These are phyloP conservation scores for Annulohypoxylon truncatum DNA, from an alignment of 2,329 filamentous ascomycete genomes.

Conservation along the genomic window DNA sequence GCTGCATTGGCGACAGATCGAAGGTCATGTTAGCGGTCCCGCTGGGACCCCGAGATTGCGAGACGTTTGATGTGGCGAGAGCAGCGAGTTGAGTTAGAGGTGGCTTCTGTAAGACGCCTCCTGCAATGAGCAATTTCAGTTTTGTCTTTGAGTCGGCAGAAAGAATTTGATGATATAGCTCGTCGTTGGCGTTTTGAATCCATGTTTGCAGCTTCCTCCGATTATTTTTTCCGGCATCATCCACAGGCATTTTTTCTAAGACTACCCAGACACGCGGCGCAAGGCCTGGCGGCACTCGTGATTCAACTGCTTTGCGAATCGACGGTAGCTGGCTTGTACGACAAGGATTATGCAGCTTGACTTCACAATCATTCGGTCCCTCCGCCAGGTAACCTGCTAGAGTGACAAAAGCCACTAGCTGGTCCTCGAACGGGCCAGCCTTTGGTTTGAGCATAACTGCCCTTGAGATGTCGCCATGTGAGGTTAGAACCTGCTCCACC, in stretches of 20 bases:
- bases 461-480: slow-evolving; percentile 55
- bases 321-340: slow-evolving; percentile 57
- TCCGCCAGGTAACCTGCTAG: slow-evolving; percentile 50
- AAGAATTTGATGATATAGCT: slow-evolving; percentile 59
- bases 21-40: slow-evolving; percentile 55
- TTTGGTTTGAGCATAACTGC: slow-evolving; percentile 60
- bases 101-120: slow-evolving; percentile 54
- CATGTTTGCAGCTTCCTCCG: slow-evolving; percentile 62
- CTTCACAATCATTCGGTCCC: slow-evolving; percentile 48
- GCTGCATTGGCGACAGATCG: slow-evolving; percentile 65
- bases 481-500: slow-evolving; percentile 55
- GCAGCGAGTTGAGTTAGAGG: slow-evolving; percentile 55
- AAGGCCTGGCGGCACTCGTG: slow-evolving; percentile 52
- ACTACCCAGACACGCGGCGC: slow-evolving; percentile 62
- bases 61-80: slow-evolving; percentile 51
- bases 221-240: slow-evolving; percentile 55
- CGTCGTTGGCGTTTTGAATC: slow-evolving; percentile 64
- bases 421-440: slow-evolving; percentile 63
- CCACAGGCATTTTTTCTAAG: slow-evolving; percentile 59
- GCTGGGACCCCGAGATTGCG: slow-evolving; percentile 48
- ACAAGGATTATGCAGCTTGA: slow-evolving; percentile 56
- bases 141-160: slow-evolving; percentile 54
- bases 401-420: slow-evolving; percentile 60
- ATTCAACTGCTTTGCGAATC: slow-evolving; percentile 53
- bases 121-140: slow-evolving; percentile 50